Evolutionary conservation across 2,329 filamentous ascomycete species (phyloP).

Genomic region (Pyrenophora seminiperda): DNA sequence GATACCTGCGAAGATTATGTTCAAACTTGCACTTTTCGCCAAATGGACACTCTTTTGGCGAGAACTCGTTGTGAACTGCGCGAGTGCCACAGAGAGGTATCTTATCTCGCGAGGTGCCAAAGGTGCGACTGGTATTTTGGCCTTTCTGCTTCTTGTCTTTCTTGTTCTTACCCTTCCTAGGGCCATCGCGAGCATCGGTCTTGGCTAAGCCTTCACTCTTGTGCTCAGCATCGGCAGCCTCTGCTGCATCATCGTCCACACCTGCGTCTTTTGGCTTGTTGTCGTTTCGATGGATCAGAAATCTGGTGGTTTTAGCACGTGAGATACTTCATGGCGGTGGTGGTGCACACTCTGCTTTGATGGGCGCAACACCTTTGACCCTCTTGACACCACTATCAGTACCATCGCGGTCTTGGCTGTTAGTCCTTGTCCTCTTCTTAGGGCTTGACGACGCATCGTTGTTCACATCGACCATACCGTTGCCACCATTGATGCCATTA

Average conservation of each 20-base stretch:
- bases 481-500: constrained; percentile 27
- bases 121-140: constrained; percentile 83
- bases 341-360: constrained; percentile 70
- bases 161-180: constrained; percentile 56
- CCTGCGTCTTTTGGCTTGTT: constrained; percentile 35
- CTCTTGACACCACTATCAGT: constrained; percentile 36
- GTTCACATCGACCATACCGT: constrained; percentile 29
- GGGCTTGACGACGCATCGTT: constrained; percentile 40
- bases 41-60: constrained; percentile 73
- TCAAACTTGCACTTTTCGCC: constrained; percentile 80
- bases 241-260: constrained; percentile 63
- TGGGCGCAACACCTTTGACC: constrained; percentile 65
- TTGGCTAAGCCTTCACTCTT: constrained; percentile 37
- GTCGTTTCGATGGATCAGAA: constrained; percentile 37
- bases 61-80: constrained; percentile 76
- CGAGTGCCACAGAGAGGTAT: constrained; percentile 78
- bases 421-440: constrained; percentile 40
- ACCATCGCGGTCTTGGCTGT: constrained; percentile 42
- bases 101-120: constrained; percentile 78
- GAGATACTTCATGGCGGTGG: constrained; percentile 3
- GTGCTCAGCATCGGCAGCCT: constrained; percentile 56
- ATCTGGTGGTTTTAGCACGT: constrained; percentile 38
- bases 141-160: constrained; percentile 70
- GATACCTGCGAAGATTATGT: constrained; percentile 85
- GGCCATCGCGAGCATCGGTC: constrained; percentile 45